Percentiles rank a stretch among this genome's conserved stretches.
Conservation (phyloP, 306 rosid species). For the Oemleria cerasiformis region DNA sequence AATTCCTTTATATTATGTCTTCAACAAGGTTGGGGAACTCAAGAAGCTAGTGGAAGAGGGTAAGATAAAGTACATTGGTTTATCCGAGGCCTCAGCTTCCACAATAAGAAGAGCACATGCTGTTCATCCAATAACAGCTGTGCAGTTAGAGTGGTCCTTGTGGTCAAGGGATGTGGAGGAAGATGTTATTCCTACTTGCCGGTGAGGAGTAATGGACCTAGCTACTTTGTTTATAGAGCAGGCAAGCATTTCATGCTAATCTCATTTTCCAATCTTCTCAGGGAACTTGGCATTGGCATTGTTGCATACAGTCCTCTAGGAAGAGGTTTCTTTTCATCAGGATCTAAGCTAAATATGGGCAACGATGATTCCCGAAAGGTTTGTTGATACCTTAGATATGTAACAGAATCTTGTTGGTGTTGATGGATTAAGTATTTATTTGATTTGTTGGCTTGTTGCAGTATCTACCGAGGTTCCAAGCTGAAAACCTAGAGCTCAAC, state of each 20-base stretch:
- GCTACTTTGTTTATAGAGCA: not conserved
- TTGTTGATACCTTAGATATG: constrained; percentile 17
- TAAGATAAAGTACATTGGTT: constrained; percentile 54
- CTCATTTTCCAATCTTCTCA: constrained; percentile 2
- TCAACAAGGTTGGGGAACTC: constrained; percentile 56
- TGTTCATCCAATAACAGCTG: constrained; percentile 63
- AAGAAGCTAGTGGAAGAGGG: constrained; percentile 64
- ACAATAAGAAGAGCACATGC: constrained; percentile 79
- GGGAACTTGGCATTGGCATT: constrained; percentile 64
- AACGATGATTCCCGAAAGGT: constrained; percentile 52
- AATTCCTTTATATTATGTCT: not conserved
- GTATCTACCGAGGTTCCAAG: constrained; percentile 37
- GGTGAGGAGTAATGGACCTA: constrained; percentile 17
- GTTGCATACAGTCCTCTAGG: constrained; percentile 72
- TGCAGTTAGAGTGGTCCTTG: constrained; percentile 61
- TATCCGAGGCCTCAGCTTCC: constrained; percentile 64
- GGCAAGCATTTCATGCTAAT: not conserved
- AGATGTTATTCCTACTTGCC: constrained; percentile 56
- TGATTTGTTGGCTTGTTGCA: constrained; percentile 5
- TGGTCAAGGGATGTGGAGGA: constrained; percentile 59
- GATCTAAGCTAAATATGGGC: constrained; percentile 30
- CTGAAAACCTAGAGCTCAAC: constrained; percentile 35
- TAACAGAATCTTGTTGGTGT: not conserved
- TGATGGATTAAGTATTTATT: not conserved
- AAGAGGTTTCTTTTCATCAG: constrained; percentile 57